A percentile compares a stretch with the other conserved stretches of the same genome.
Evolutionary conservation across 1,284 basidiomycete genomes (phyloP).

Genomic region (Schizophyllum commune): DNA sequence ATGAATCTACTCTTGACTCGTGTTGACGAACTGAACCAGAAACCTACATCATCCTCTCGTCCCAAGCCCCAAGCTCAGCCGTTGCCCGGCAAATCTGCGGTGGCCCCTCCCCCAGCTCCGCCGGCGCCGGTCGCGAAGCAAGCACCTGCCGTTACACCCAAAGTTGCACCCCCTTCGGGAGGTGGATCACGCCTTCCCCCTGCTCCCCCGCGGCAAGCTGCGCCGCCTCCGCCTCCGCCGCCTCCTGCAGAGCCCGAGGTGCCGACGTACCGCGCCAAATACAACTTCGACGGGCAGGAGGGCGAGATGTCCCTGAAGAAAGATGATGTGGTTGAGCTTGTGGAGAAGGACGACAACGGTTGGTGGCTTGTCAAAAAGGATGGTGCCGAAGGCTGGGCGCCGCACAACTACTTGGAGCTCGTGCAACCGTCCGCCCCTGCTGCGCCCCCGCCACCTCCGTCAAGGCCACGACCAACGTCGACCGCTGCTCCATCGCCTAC

Average conservation of each 20-base stretch:
- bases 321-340: conserved; percentile 87
- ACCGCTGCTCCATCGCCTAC: conserved; percentile 6
- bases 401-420: conserved; percentile 87
- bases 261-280: conserved; percentile 81
- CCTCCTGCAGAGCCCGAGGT: conserved; percentile 60
- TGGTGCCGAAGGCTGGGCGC: conserved; percentile 88
- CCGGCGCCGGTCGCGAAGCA: conserved; percentile 20
- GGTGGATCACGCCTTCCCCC: conserved; percentile 27
- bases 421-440: conserved; percentile 56
- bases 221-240: conserved; percentile 48
- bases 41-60: conserved; percentile 38
- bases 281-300: conserved; percentile 82
- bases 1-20: conserved; percentile 15
- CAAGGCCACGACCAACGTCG: conserved; percentile 35
- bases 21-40: conserved; percentile 21
- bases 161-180: conserved; percentile 13
- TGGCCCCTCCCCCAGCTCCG: conserved; percentile 17
- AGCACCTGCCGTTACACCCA: conserved; percentile 6
- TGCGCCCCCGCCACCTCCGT: conserved; percentile 63
- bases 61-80: conserved; percentile 52
- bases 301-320: conserved; percentile 90
- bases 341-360: conserved; percentile 91
- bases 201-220: conserved; percentile 18
- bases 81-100: conserved; percentile 43
- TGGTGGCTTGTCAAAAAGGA: conserved; percentile 97